Percentiles rank a stretch among this genome's conserved stretches.
Evolutionary conservation across 2,329 filamentous ascomycete species (phyloP).

Genomic region (Xylariomycetidae sp.): DNA sequence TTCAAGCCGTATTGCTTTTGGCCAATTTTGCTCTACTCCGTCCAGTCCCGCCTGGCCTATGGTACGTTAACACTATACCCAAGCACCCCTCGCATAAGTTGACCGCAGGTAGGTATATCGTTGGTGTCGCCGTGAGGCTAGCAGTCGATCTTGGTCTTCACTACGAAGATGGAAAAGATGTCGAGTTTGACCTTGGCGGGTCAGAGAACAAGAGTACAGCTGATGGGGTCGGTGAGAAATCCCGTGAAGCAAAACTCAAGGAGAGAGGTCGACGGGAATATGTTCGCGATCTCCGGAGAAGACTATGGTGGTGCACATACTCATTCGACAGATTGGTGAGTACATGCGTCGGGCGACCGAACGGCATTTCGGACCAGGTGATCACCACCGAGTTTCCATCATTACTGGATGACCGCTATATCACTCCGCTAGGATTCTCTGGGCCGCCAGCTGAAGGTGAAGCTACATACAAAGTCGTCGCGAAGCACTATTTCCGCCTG

Average conservation of each 20-base stretch:
- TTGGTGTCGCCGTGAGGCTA: conserved; percentile 84
- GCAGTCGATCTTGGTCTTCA: conserved; percentile 90
- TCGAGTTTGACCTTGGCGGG: conserved; percentile 55
- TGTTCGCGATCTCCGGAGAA: conserved; percentile 76
- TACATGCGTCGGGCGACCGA: conserved; percentile 87
- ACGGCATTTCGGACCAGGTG: conserved; percentile 92
- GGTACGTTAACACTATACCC: conserved; percentile 52
- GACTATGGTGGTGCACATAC: conserved; percentile 97
- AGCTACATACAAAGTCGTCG: conserved; percentile 84
- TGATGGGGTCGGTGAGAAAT: conserved; percentile 27
- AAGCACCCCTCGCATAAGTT: too few species aligned
- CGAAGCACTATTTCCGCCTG: conserved; percentile 88
- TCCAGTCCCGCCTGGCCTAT: conserved; percentile 87
- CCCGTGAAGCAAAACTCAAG: conserved; percentile 33
- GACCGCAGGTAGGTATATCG: conserved; percentile 78
- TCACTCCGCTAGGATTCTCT: conserved; percentile 72
- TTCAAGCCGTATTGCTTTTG: conserved; percentile 87
- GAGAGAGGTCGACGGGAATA: conserved; percentile 72
- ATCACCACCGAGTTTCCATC: conserved; percentile 95
- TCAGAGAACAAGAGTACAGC: conserved; percentile 32
- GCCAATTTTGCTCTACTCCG: conserved; percentile 88
- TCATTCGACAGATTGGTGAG: conserved; percentile 92
- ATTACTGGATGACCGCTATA: conserved; percentile 79
- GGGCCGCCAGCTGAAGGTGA: conserved; percentile 52
- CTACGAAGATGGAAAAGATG: conserved; percentile 76